A percentile compares a stretch with the other conserved stretches of the same genome.
Conservation (phyloP, 495 filamentous ascomycete genomes). For the Tuber microsphaerosporum region DNA sequence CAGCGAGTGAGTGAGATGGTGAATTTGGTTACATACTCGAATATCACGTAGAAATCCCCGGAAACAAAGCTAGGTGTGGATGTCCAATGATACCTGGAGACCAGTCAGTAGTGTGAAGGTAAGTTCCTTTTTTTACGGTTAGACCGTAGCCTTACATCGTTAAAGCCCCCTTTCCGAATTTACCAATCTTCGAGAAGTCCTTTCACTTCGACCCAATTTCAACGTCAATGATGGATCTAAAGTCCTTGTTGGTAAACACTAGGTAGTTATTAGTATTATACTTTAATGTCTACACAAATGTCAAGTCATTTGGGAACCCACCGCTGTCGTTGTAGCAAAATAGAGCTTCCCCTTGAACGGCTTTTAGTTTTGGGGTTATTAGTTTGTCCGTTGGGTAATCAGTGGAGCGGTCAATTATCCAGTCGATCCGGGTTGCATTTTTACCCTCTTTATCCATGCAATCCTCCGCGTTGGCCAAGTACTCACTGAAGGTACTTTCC, state of each 20-base stretch:
- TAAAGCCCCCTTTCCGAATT: slow-evolving; percentile 46
- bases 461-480: too few species aligned
- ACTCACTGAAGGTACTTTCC: slow-evolving; percentile 46
- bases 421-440: slow-evolving; percentile 41
- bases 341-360: slow-evolving; percentile 44
- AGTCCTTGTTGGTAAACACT: slow-evolving; percentile 43
- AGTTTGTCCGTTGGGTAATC: slow-evolving; percentile 23
- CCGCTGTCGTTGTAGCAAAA: slow-evolving; percentile 44
- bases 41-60: slow-evolving; percentile 31
- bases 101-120: slow-evolving; percentile 6
- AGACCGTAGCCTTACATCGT: slow-evolving; percentile 36
- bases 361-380: slow-evolving; percentile 36
- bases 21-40: slow-evolving; percentile 40
- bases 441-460: slow-evolving; percentile 9
- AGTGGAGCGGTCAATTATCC: slow-evolving; percentile 43
- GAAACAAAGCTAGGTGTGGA: too few species aligned
- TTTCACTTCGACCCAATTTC: slow-evolving; percentile 17
- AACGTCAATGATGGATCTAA: slow-evolving; percentile 42
- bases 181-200: slow-evolving; percentile 43
- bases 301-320: slow-evolving; percentile 11
- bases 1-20: not conserved
- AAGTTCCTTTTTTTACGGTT: not conserved
- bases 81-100: not conserved
- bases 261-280: slow-evolving; percentile 7
- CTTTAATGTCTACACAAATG: not conserved